Evolutionary conservation across 1,284 basidiomycete genomes (phyloP).

Genomic region (Cryptococcus neoformans): DNA sequence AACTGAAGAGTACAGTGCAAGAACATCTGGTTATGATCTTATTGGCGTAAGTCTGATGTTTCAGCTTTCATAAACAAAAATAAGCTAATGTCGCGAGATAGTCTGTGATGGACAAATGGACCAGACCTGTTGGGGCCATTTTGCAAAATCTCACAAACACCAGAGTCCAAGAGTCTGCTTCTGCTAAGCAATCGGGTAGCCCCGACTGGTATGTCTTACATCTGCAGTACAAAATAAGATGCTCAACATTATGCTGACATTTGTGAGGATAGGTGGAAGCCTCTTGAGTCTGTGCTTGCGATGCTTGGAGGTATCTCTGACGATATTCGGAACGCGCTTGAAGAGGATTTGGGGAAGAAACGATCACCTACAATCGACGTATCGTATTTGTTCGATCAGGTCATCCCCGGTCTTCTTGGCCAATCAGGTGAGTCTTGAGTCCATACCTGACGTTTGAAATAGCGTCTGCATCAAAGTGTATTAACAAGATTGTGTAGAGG

Average conservation of each 20-base stretch:
- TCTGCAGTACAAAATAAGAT: conserved; percentile 20
- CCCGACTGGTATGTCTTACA: conserved; percentile 45
- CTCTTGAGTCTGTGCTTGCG: conserved; percentile 77
- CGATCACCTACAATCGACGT: conserved; percentile 69
- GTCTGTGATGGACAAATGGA: conserved; percentile 59
- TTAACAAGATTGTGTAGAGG: conserved; percentile 53
- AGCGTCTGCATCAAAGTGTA: background rate
- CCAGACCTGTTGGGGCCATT: conserved; percentile 57
- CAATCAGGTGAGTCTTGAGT: conserved; percentile 24
- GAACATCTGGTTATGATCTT: conserved; percentile 80
- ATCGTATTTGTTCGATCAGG: conserved; percentile 66
- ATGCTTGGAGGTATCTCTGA: conserved; percentile 81
- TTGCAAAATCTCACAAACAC: conserved; percentile 62
- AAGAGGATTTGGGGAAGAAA: conserved; percentile 64
- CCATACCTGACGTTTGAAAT: too few relatives aligned
- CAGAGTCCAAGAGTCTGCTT: conserved; percentile 34
- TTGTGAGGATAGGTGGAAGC: conserved; percentile 69
- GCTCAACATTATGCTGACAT: background rate
- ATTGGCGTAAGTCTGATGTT: conserved; percentile 59
- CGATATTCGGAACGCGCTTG: conserved; percentile 68
- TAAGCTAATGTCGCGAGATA: conserved; percentile 35
- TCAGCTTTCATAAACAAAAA: background rate
- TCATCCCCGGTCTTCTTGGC: conserved; percentile 71
- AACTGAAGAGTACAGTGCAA: conserved; percentile 71
- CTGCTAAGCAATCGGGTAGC: conserved; percentile 30